A percentile compares a stretch with the other conserved stretches of the same genome.
phyloP scores from a whole-genome alignment of 108 stramenopile species.

The Nitzschia inconspicua region DNA sequence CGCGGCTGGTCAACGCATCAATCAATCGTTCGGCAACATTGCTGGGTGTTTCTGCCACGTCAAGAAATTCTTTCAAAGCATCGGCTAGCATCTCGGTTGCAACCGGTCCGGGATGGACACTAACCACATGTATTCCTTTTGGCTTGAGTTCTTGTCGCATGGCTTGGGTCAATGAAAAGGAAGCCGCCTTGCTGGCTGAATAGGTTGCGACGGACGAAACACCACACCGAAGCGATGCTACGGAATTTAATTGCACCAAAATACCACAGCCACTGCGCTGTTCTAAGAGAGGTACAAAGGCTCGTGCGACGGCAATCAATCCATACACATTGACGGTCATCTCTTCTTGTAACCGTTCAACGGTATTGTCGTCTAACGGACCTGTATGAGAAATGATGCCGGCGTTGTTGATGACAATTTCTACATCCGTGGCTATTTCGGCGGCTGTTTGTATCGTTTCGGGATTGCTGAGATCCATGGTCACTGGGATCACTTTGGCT shows the following conservation, averaged over 20 bases:
- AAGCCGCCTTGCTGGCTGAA: conserved; percentile 30
- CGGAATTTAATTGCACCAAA: conserved; percentile 32
- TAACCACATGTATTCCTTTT: conserved; percentile 8
- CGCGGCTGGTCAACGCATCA: not conserved
- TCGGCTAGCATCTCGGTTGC: conserved; percentile 22
- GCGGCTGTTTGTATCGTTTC: conserved; percentile 5
- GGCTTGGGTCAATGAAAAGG: conserved; percentile 22
- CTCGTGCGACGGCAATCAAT: conserved; percentile 21
- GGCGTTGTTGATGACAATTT: conserved; percentile 34
- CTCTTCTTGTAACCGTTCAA: conserved; percentile 6
- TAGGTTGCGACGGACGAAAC: conserved; percentile 9
- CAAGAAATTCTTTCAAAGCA: not conserved
- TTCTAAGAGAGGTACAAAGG: conserved; percentile 21
- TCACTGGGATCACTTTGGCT: conserved; percentile 14
- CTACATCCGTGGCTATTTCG: conserved; percentile 14
- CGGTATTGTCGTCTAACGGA: conserved; percentile 6
- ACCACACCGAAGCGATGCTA: conserved; percentile 14
- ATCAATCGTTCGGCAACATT: conserved; percentile 1
- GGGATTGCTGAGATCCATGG: conserved; percentile 21
- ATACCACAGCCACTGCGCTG: conserved; percentile 7
- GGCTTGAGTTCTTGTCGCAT: not conserved
- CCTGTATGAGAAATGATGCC: conserved; percentile 13
- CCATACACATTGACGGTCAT: conserved; percentile 38
- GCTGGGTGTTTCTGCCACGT: not conserved
- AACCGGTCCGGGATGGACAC: conserved; percentile 34